Conservation (phyloP, 1,139 yeast genomes). For the Geotrichum fermentans region DNA sequence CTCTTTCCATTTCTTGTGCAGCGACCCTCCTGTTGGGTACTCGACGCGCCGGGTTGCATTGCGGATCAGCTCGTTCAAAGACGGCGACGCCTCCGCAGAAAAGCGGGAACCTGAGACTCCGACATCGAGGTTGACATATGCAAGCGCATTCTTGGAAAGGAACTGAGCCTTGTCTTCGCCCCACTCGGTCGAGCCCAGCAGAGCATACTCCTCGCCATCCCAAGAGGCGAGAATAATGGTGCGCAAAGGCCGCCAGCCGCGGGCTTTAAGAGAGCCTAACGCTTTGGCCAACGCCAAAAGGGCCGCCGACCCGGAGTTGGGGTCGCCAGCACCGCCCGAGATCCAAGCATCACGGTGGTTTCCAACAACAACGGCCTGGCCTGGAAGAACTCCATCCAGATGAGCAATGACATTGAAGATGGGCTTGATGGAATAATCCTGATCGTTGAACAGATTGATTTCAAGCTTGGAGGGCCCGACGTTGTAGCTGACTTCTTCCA, state of each 20-base stretch:
- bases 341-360: conserved; percentile 76
- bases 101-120: conserved; percentile 53
- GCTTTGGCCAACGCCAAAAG: conserved; percentile 56
- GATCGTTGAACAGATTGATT: conserved; percentile 51
- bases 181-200: conserved; percentile 65
- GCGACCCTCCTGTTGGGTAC: conserved; percentile 43
- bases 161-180: conserved; percentile 50
- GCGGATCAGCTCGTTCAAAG: conserved; percentile 43
- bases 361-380: conserved; percentile 56
- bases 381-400: conserved; percentile 46
- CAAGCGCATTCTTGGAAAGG: conserved; percentile 47
- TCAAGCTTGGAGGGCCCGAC: conserved; percentile 58
- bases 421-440: conserved; percentile 55
- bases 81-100: conserved; percentile 48
- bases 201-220: conserved; percentile 72
- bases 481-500: conserved; percentile 47
- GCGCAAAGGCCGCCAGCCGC: conserved; percentile 62
- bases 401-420: conserved; percentile 56
- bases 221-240: conserved; percentile 59
- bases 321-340: conserved; percentile 67
- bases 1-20: conserved; percentile 56
- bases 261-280: conserved; percentile 44
- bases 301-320: conserved; percentile 61
- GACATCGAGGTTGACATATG: conserved; percentile 61
- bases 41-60: conserved; percentile 41